Conservation (phyloP, 2,329 filamentous ascomycete species). For the Phaeosphaeria sp. region DNA sequence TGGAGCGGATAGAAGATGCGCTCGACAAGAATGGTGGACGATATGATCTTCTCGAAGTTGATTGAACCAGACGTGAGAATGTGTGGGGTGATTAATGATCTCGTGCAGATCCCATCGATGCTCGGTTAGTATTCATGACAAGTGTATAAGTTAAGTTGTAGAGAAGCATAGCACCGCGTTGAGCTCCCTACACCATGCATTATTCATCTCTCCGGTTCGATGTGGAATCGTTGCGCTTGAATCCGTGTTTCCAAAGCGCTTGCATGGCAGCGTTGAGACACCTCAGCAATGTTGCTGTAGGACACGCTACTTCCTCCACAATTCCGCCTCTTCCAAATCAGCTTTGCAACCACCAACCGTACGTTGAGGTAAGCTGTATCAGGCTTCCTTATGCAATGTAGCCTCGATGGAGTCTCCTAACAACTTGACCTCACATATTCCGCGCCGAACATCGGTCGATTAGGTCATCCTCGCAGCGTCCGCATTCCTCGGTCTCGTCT, state of each 20-base stretch:
- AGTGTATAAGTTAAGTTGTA: neutral
- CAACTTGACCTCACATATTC: too few species aligned
- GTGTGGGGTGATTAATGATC: neutral
- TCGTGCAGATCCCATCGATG: neutral
- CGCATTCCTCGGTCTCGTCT: neutral
- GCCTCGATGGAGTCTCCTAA: too few species aligned
- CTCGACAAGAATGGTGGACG: slow-evolving; percentile 63
- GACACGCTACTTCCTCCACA: neutral
- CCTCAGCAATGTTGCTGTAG: too few species aligned
- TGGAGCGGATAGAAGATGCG: slow-evolving; percentile 79
- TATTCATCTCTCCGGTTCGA: neutral
- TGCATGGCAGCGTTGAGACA: neutral
- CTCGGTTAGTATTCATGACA: neutral
- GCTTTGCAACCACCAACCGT: neutral
- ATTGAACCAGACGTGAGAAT: slow-evolving; percentile 26
- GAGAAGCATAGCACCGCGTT: neutral
- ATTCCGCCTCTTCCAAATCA: neutral
- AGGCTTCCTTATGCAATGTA: neutral
- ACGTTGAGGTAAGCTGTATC: neutral
- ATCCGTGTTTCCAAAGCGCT: neutral
- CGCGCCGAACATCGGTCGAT: neutral
- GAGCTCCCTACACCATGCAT: slow-evolving; percentile 6
- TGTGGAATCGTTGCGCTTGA: neutral
- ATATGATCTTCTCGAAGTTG: slow-evolving; percentile 59
- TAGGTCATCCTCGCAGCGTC: neutral